Conservation (phyloP, 768 basidiomycete genomes). For the Auriculariales sp. region DNA sequence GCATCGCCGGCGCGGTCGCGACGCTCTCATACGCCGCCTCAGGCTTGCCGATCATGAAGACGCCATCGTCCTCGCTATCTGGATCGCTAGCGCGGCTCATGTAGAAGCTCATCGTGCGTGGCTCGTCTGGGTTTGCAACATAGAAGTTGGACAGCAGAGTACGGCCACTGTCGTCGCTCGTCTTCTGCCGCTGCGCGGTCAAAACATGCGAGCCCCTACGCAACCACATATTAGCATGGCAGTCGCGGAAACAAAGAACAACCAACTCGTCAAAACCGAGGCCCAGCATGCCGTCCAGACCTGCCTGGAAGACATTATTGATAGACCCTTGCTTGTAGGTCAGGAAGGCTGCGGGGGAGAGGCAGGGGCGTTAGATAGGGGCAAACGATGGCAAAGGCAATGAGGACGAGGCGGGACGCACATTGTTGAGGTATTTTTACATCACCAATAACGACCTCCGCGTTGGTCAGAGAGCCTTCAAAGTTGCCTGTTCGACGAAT, state of each 20-base stretch:
- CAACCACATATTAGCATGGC: too few species aligned
- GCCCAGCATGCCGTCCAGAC: conserved; percentile 1
- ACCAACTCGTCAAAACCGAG: neutral
- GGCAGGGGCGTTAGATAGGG: neutral
- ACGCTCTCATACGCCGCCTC: conserved; percentile 1
- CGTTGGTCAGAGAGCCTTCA: neutral
- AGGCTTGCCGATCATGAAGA: conserved; percentile 16
- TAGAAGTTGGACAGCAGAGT: conserved; percentile 10
- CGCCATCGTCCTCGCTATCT: conserved; percentile 12
- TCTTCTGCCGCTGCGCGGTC: neutral
- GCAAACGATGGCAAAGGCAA: neutral
- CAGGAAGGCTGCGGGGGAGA: neutral
- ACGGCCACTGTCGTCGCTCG: neutral
- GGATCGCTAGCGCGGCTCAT: conserved; percentile 12
- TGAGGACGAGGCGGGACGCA: too few species aligned
- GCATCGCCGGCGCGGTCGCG: conserved; percentile 11
- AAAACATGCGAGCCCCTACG: neutral
- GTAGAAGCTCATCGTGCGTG: conserved; percentile 14
- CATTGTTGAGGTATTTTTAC: neutral
- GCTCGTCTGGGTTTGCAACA: conserved; percentile 10
- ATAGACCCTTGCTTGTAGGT: neutral
- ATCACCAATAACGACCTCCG: neutral
- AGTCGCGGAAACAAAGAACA: too few species aligned
- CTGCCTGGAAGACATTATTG: neutral
- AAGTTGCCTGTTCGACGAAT: neutral